Conservation (phyloP, 805 yeast species). For the Scheffersomyces ergatensis region DNA sequence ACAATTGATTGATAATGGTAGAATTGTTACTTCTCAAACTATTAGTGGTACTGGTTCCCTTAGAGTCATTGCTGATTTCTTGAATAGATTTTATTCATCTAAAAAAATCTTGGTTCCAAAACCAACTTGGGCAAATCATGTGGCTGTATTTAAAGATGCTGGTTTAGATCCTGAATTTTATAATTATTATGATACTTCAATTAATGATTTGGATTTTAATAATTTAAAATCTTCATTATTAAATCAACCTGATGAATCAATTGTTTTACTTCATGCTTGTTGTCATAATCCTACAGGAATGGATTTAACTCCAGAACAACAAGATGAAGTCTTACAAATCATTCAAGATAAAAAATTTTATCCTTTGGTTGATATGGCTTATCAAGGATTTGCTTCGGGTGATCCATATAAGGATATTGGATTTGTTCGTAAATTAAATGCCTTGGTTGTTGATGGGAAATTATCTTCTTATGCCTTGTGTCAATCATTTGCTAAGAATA, state of each 20-base stretch:
- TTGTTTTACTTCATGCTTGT: conserved; percentile 85
- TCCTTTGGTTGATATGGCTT: conserved; percentile 90
- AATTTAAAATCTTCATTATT: conserved; percentile 60
- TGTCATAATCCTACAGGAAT: conserved; percentile 98
- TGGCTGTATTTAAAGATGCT: conserved; percentile 71
- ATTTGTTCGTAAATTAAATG: conserved; percentile 45
- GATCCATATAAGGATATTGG: conserved; percentile 67
- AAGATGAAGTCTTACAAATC: conserved; percentile 72
- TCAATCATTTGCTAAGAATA: conserved; percentile 47
- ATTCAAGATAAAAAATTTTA: conserved; percentile 57
- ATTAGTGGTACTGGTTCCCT: conserved; percentile 95
- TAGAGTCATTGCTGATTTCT: conserved; percentile 78
- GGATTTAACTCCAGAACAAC: conserved; percentile 79
- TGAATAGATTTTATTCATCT: conserved; percentile 55
- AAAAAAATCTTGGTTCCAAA: conserved; percentile 69
- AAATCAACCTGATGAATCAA: conserved; percentile 54
- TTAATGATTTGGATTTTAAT: conserved; percentile 63
- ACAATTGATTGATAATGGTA: conserved; percentile 52
- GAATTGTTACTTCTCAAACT: conserved; percentile 84
- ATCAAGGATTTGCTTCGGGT: conserved; percentile 94
- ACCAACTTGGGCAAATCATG: conserved; percentile 96
- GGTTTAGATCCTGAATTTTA: conserved; percentile 66
- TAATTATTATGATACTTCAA: conserved; percentile 64
- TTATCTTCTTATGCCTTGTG: conserved; percentile 53
- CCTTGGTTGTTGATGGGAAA: conserved; percentile 48